Evolutionary conservation across 805 yeast species (phyloP).

Genomic region (Saccharomycopsis sp.): DNA sequence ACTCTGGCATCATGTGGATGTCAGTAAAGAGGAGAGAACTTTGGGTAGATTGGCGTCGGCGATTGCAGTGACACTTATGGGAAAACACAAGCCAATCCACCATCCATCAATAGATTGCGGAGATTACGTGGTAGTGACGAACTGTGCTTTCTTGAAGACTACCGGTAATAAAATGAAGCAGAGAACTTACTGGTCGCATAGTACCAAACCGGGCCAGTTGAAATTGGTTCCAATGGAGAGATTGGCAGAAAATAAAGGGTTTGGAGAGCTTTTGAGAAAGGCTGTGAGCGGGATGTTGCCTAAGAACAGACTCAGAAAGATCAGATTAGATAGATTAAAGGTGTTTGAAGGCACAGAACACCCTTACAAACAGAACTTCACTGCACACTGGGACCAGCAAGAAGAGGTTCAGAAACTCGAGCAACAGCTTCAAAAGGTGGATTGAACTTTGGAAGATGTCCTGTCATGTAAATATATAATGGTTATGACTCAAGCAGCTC

Average conservation of each 20-base stretch:
- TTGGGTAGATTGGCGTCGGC: constrained; percentile 88
- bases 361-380: constrained; percentile 76
- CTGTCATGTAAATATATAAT: background rate
- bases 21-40: constrained; percentile 76
- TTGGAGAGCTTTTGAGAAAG: constrained; percentile 72
- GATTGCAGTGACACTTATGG: constrained; percentile 83
- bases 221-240: constrained; percentile 77
- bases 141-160: constrained; percentile 73
- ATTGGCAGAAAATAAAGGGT: constrained; percentile 72
- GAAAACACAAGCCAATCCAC: constrained; percentile 93
- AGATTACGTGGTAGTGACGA: constrained; percentile 94
- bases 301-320: constrained; percentile 73
- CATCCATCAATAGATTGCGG: constrained; percentile 82
- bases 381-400: constrained; percentile 80
- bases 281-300: constrained; percentile 98
- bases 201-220: constrained; percentile 83
- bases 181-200: constrained; percentile 84
- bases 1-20: constrained; percentile 93
- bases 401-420: constrained; percentile 32
- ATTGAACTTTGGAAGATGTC: background rate
- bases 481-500: background rate
- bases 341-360: constrained; percentile 83
- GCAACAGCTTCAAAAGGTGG: constrained; percentile 27
- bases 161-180: constrained; percentile 81
- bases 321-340: constrained; percentile 77